Evolutionary conservation across 805 yeast genomes (phyloP), one percentile per base, ranked within the genome.

Genomic region (Ogataea paradorogensis): DNA sequence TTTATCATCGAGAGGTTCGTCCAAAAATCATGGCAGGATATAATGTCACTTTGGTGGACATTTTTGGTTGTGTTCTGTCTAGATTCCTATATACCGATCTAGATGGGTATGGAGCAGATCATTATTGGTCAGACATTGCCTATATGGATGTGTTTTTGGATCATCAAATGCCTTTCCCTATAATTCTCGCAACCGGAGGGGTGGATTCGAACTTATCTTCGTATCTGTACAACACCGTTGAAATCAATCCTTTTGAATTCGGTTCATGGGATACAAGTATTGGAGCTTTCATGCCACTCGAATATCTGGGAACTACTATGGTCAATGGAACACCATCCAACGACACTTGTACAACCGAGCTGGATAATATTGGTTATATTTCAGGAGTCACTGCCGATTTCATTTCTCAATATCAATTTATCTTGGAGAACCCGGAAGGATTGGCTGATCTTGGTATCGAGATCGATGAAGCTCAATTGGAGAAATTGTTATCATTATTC

Each of bases 241-340:
- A 79, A 49, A 57, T 75, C 39, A 72, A 70, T 36, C 90, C 95
- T 11, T 79, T 67, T 52, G 84, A 82, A 56, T 69, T 88, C 56
- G 96, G 96, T 10, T 79, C 93, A 3, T 88, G 93, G 93, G 91
- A 85, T 53, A 81, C 82, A 7, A 64, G 79, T 3, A 64, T 83
- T 40, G 69, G 73, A 35, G 70, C 82, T 7, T 87, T 88, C 58
- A 65, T 80, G 14, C 78, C 82, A 38, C 62, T 76, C 32, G 72
- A 77, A 56, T 83, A 80, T 55, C 56, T 87, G 30, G 95, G 95
- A 8, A 68, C 93, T 0, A 48, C 66, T 3, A 71, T 83, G 18
- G 50, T 63, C 14, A 67, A 78, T 45, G 95, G 95, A 21, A 43
- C 52, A 9, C 80, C 87, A 8, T 51, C 51, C 5, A 52, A 58